phyloP scores from a whole-genome alignment of 208 protist species.

The Leishmania aethiopica region DNA sequence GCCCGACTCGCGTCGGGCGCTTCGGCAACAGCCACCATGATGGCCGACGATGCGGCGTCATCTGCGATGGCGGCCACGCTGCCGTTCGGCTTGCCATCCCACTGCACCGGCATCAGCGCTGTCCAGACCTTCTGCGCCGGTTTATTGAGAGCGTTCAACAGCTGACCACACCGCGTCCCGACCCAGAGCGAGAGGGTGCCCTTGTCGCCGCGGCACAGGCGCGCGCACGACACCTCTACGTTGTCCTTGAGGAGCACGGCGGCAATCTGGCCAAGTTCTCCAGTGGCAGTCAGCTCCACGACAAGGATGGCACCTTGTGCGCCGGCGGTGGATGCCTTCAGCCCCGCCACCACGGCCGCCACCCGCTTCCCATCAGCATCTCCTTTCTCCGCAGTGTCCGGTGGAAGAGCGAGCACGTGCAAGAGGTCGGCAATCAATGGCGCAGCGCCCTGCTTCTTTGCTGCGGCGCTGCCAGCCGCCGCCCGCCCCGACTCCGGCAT shows the following conservation, averaged over 20 bases:
- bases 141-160: constrained; percentile 11
- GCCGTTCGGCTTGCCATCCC: constrained; percentile 4
- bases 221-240: constrained; percentile 24
- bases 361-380: neutral
- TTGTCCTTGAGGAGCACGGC: neutral
- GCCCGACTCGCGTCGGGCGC: neutral
- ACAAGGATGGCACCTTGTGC: constrained; percentile 8
- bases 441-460: neutral
- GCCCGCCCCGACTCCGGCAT: neutral
- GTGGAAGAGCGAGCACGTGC: constrained; percentile 2
- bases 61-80: constrained; percentile 23
- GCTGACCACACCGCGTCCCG: constrained; percentile 12
- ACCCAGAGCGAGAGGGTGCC: constrained; percentile 9
- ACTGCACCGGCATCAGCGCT: constrained; percentile 14
- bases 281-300: constrained; percentile 4
- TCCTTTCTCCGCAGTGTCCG: neutral
- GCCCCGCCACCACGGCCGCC: constrained; percentile 3
- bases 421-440: constrained; percentile 5
- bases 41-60: neutral
- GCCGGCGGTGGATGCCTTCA: neutral
- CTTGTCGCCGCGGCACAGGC: constrained; percentile 6
- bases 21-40: neutral
- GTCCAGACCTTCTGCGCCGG: constrained; percentile 4
- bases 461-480: neutral
- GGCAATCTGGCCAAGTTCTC: neutral